A percentile compares a stretch with the other conserved stretches of the same genome.
phyloP scores from a whole-genome alignment of 345 rosid species.

The Acer yangbiense region DNA sequence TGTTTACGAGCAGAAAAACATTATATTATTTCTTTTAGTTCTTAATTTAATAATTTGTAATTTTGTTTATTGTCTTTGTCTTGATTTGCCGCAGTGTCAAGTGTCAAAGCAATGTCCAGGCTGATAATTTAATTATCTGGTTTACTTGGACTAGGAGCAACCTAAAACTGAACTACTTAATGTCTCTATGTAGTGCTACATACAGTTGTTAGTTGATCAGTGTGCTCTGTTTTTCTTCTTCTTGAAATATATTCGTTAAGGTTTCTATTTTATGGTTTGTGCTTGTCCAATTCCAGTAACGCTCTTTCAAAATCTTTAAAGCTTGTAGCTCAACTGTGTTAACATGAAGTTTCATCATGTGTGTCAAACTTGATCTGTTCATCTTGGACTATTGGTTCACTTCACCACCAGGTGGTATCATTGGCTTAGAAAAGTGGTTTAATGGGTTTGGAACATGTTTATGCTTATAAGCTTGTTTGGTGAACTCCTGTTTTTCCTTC shows the following conservation, averaged over 20 bases:
- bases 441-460: not conserved
- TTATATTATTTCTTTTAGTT: not conserved
- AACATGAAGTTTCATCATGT: too few species aligned
- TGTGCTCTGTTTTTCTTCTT: not conserved
- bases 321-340: not conserved
- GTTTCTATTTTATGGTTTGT: not conserved
- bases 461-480: not conserved
- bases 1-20: not conserved
- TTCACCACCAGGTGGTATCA: not conserved
- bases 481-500: not conserved
- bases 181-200: not conserved
- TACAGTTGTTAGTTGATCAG: not conserved
- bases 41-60: too few species aligned
- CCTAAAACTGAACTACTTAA: not conserved
- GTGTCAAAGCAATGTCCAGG: not conserved
- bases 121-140: not conserved
- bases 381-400: not conserved
- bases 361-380: not conserved
- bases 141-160: not conserved
- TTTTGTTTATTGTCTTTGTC: not conserved
- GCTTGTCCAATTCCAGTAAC: not conserved
- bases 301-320: conserved; percentile 2
- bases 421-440: not conserved
- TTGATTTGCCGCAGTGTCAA: not conserved
- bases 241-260: not conserved